Evolutionary conservation across 2,329 filamentous ascomycete species (phyloP), one percentile per base, ranked within the genome.

Genomic region (Bimuria novae-zelandiae): DNA sequence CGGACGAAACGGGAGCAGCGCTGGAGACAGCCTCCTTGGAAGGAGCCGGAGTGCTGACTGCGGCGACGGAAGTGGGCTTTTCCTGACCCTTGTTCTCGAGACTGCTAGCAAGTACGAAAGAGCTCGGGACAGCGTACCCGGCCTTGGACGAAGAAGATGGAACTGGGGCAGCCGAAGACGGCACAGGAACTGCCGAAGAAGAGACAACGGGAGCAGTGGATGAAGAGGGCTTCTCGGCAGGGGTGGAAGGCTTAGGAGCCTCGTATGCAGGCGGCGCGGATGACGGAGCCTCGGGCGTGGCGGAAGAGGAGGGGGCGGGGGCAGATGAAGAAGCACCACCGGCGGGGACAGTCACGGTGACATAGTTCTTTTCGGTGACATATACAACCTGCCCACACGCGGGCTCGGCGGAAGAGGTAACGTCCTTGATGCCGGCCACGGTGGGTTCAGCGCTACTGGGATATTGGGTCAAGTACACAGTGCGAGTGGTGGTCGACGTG

Each of bases 341-440:
- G 25, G 66, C 65, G 29, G 70, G 70, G 42, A 76, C 71, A 27
- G 75, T 77, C 48, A 77, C 67, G 27, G 75, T 75, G 44, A 76
- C 70, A 53, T 72, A 71, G 56, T 73, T 69, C 39, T 72, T 75
- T 29, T 72, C 71, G 44, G 76, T 77, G 37, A 76, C 70, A 50
- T 68, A 70, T 49, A 72, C 64, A 49, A 69, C 69, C 21, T 65
- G 62, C 39, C 68, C 68, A 52, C 63, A 70, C 41, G 57, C 63
- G 30, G 54, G 60, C 32, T 56, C 56, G 36, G 33, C 33, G 14
- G 33, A 16, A 17, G 59, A 60, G 27, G 63, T 54, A 12, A 61
- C 60, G 27, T 67, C 59, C 32, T 39, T 39, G 50, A 63, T 63
- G 42, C 57, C 51, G 12, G 27, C 56, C 7, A 60, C 59, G 25